Evolutionary conservation across 345 rosid species (phyloP).

Genomic region (Noccaea bulbosa): DNA sequence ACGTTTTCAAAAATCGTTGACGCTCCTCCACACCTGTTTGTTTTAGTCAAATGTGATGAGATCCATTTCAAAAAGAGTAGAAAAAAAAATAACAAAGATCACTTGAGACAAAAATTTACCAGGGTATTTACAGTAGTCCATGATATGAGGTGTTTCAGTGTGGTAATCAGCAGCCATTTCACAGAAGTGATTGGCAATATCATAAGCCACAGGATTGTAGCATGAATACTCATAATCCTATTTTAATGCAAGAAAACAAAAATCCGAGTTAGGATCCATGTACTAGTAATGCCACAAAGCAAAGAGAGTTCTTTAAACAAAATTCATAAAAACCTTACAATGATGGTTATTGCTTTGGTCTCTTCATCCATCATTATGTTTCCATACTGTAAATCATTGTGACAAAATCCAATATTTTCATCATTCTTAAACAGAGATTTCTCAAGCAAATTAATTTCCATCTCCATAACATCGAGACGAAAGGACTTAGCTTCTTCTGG

Average conservation of each 20-base stretch:
- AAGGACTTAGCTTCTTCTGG: slow-evolving; percentile 68
- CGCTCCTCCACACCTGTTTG: slow-evolving; percentile 78
- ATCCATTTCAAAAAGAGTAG: neutral
- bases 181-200: slow-evolving; percentile 94
- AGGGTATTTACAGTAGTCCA: slow-evolving; percentile 85
- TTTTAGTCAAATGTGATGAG: slow-evolving; percentile 4
- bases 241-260: neutral
- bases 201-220: slow-evolving; percentile 86
- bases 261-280: neutral
- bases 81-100: neutral
- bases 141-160: slow-evolving; percentile 78
- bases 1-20: slow-evolving; percentile 54
- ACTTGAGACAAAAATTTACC: slow-evolving; percentile 47
- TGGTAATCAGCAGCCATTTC: slow-evolving; percentile 97
- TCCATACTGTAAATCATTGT: slow-evolving; percentile 96
- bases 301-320: neutral
- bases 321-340: slow-evolving; percentile 56
- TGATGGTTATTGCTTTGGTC: slow-evolving; percentile 79
- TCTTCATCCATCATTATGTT: slow-evolving; percentile 94
- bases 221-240: slow-evolving; percentile 96
- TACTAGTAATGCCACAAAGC: neutral
- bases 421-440: slow-evolving; percentile 50
- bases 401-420: slow-evolving; percentile 73
- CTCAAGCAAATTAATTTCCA: slow-evolving; percentile 65
- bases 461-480: slow-evolving; percentile 59